A percentile compares a stretch with the other conserved stretches of the same genome.
These are phyloP conservation scores for Rhodocollybia butyracea DNA, from an alignment of 768 basidiomycete genomes.

Conservation along the genomic window DNA sequence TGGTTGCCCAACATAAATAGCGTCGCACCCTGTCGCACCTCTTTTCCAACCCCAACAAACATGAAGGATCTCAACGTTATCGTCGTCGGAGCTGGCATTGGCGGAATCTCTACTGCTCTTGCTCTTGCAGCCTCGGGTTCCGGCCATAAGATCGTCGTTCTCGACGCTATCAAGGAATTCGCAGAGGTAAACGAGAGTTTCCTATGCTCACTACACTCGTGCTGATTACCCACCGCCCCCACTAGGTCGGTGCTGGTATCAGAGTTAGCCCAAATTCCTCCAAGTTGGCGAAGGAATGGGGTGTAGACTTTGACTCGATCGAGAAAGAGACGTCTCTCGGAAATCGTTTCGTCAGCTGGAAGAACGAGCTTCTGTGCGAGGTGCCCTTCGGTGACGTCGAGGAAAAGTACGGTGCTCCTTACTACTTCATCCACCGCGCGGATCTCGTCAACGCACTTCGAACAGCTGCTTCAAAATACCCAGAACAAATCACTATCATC, in stretches of 20 bases:
- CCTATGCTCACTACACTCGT: background rate
- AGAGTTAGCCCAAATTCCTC: slow-evolving; percentile 32
- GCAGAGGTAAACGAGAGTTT: background rate
- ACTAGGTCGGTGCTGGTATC: slow-evolving; percentile 33
- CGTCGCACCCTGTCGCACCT: too few species aligned
- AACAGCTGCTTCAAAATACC: slow-evolving; percentile 18
- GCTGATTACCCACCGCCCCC: slow-evolving; percentile 10
- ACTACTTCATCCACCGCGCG: slow-evolving; percentile 29
- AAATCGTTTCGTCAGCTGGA: slow-evolving; percentile 18
- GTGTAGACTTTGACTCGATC: slow-evolving; percentile 22
- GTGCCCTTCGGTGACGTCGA: slow-evolving; percentile 25
- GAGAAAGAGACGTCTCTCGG: slow-evolving; percentile 15
- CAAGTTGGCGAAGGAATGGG: slow-evolving; percentile 22
- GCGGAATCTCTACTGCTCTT: slow-evolving; percentile 27
- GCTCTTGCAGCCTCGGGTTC: slow-evolving; percentile 24
- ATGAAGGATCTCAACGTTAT: slow-evolving; percentile 10
- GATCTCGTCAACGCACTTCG: slow-evolving; percentile 26
- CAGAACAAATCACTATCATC: slow-evolving; percentile 17
- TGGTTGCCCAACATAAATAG: too few species aligned
- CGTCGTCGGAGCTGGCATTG: slow-evolving; percentile 19
- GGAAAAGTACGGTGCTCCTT: slow-evolving; percentile 27
- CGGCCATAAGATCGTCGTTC: slow-evolving; percentile 25
- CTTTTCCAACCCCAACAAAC: too few species aligned
- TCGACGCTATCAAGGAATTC: slow-evolving; percentile 20
- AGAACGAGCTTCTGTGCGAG: slow-evolving; percentile 22